These are phyloP conservation scores for Pterulicium gracile DNA, from an alignment of 1,284 basidiomycete genomes.

Conservation along the genomic window DNA sequence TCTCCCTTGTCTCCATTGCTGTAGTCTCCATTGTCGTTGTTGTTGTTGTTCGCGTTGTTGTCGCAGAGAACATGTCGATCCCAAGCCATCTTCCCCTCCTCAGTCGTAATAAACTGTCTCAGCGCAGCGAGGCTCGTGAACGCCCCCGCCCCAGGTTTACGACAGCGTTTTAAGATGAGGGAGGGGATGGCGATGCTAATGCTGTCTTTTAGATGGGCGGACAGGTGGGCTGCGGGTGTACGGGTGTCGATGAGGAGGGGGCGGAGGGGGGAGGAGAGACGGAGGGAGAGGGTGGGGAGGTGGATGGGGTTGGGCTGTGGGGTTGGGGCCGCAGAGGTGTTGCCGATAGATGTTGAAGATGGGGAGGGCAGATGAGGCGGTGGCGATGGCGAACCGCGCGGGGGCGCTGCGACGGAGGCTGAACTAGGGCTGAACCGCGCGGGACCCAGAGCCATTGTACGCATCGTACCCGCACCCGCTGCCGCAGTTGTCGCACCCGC, in stretches of 20 bases:
- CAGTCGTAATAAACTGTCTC: constrained; percentile 69
- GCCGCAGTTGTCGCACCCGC: too few species aligned
- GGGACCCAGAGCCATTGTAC: background rate
- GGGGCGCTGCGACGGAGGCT: background rate
- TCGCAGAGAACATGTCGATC: too few species aligned
- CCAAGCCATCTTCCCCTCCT: constrained; percentile 58
- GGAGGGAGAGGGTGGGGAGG: constrained; percentile 35
- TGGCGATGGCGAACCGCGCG: too few species aligned
- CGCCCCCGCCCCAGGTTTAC: constrained; percentile 56
- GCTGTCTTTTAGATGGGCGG: constrained; percentile 52
- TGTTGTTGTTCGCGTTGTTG: constrained; percentile 32
- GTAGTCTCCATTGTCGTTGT: constrained; percentile 13
- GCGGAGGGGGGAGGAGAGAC: constrained; percentile 36
- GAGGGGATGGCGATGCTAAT: constrained; percentile 79
- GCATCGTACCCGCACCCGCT: too few species aligned
- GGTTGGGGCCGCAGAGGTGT: too few species aligned
- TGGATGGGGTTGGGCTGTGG: constrained; percentile 27
- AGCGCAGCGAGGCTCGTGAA: constrained; percentile 44
- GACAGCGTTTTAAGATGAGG: constrained; percentile 75
- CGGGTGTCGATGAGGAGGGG: constrained; percentile 77
- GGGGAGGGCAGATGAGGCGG: background rate
- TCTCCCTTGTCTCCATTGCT: too few species aligned
- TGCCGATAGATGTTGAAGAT: background rate
- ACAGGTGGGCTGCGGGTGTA: constrained; percentile 50
- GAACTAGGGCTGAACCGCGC: background rate